Evolutionary conservation across 371 early-diverging fungal genomes (phyloP).

Genomic region (Batkoa obscura): DNA sequence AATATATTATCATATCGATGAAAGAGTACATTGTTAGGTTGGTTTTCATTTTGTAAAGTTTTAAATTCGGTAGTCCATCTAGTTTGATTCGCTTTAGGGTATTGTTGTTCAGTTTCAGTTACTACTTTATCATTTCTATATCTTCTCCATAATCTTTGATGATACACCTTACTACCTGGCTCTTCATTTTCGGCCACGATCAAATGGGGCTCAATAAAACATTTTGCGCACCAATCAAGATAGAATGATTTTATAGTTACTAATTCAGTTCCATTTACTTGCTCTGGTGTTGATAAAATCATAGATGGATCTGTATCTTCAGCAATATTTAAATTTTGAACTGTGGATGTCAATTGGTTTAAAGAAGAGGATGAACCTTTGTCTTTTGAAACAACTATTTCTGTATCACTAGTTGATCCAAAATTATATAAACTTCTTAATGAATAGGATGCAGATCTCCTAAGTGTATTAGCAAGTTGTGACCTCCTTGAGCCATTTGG

Average conservation of each 20-base stretch:
- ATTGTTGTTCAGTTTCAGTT: conserved; percentile 29
- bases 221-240: conserved; percentile 71
- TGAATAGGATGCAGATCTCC: conserved; percentile 22
- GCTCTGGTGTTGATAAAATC: neutral
- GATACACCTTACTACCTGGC: conserved; percentile 60
- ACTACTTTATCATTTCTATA: conserved; percentile 47
- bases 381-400: neutral
- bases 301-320: neutral
- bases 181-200: conserved; percentile 59
- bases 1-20: conserved; percentile 64
- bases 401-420: conserved; percentile 8
- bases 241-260: conserved; percentile 45
- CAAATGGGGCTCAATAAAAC: conserved; percentile 79
- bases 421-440: conserved; percentile 13
- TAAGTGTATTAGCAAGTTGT: conserved; percentile 16
- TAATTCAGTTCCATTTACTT: neutral
- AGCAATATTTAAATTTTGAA: neutral
- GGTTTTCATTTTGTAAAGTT: conserved; percentile 34
- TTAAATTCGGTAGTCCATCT: conserved; percentile 39
- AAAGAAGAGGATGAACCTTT: neutral
- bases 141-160: conserved; percentile 57
- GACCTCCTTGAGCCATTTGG: neutral
- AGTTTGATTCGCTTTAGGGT: conserved; percentile 22
- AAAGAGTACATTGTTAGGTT: conserved; percentile 32
- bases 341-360: neutral